Evolutionary conservation across 805 yeast genomes (phyloP).

Genomic region (Kodamaea jinghongensis): DNA sequence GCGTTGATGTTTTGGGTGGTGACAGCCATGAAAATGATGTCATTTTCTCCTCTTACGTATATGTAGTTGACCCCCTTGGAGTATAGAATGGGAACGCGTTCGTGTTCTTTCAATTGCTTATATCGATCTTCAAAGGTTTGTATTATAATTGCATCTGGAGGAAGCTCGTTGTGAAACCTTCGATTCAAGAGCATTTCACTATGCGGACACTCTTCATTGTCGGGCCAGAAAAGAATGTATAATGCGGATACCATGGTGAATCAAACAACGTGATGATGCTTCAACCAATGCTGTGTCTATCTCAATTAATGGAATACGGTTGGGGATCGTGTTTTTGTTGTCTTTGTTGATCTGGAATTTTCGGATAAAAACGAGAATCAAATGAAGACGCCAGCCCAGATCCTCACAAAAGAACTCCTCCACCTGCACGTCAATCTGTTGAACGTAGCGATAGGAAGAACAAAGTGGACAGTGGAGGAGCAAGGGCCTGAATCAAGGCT

Average conservation of each 20-base stretch:
- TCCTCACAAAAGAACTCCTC: conserved; percentile 8
- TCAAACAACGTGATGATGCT: no score
- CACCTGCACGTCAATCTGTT: conserved; percentile 11
- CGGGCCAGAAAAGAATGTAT: conserved; percentile 36
- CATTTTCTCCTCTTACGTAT: conserved; percentile 47
- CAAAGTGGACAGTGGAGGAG: conserved; percentile 7
- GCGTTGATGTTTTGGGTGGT: conserved; percentile 50
- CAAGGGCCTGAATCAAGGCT: conserved; percentile 1
- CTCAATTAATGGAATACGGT: no score
- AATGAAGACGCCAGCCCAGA: background rate
- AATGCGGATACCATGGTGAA: conserved; percentile 37
- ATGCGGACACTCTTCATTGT: conserved; percentile 22
- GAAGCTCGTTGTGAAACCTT: conserved; percentile 31
- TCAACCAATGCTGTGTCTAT: no score
- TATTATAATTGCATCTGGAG: conserved; percentile 22
- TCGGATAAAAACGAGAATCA: no score
- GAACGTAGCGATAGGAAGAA: conserved; percentile 7
- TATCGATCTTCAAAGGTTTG: conserved; percentile 24
- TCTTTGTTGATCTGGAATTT: no score
- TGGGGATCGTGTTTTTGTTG: no score
- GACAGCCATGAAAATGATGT: conserved; percentile 42
- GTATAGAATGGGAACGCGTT: conserved; percentile 42
- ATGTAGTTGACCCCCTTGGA: conserved; percentile 53
- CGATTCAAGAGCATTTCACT: conserved; percentile 37
- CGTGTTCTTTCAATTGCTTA: conserved; percentile 18